phyloP scores from a whole-genome alignment of 2,329 filamentous ascomycete genomes.

The Alternaria infectoria region DNA sequence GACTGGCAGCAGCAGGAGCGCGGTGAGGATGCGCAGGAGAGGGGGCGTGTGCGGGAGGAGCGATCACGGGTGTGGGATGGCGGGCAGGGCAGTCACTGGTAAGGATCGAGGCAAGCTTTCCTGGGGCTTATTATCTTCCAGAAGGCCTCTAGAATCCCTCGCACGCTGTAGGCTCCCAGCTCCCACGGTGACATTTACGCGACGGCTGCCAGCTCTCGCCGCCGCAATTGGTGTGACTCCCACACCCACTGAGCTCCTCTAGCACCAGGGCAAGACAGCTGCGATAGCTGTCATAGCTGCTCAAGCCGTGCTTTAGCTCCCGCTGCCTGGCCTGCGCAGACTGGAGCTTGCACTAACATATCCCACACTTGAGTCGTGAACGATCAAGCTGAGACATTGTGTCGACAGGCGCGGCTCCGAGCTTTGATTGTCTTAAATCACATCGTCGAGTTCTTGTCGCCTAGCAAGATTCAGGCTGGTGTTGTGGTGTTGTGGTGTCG shows the following conservation, averaged over 20 bases:
- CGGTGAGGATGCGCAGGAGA: conserved; percentile 25
- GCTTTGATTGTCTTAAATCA: neutral
- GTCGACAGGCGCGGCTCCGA: neutral
- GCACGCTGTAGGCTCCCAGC: conserved; percentile 6
- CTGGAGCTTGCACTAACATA: conserved; percentile 3
- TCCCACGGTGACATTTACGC: conserved; percentile 4
- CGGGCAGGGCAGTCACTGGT: conserved; percentile 20
- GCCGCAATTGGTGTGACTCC: conserved; percentile 20
- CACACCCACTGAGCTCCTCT: neutral
- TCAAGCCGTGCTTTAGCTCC: conserved; percentile 25
- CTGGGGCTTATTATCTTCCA: conserved; percentile 32
- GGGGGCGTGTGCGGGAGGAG: conserved; percentile 25
- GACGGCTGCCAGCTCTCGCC: conserved; percentile 13
- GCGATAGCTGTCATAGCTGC: neutral
- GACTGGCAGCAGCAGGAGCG: conserved; percentile 9
- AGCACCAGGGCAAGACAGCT: conserved; percentile 8
- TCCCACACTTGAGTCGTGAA: neutral
- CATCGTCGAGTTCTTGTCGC: neutral
- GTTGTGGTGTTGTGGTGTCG: neutral
- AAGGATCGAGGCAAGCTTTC: conserved; percentile 27
- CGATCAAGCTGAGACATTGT: neutral
- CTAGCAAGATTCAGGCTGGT: neutral
- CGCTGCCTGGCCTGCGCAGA: conserved; percentile 14
- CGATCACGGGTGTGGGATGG: conserved; percentile 20
- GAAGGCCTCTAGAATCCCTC: conserved; percentile 39